Evolutionary conservation across 2,329 filamentous ascomycete genomes (phyloP).

Genomic region (Cladobotryum protrusum): DNA sequence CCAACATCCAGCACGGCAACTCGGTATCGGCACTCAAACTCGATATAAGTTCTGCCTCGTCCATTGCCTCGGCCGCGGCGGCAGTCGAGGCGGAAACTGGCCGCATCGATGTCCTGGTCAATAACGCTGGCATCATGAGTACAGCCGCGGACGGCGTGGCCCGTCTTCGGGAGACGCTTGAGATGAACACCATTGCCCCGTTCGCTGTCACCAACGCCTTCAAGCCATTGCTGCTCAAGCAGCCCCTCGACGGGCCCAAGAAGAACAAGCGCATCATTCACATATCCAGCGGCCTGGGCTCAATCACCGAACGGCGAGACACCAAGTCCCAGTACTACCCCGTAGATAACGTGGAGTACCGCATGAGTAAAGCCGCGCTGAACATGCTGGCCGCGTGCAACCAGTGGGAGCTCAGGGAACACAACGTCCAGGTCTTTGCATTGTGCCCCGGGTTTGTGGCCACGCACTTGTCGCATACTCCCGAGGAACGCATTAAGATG

Average conservation of each 20-base stretch:
- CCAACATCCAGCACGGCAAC: slow-evolving; percentile 49
- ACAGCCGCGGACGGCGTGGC: slow-evolving; percentile 29
- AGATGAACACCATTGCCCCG: slow-evolving; percentile 32
- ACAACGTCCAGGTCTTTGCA: slow-evolving; percentile 25
- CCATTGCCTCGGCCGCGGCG: slow-evolving; percentile 15
- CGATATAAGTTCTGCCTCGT: slow-evolving; percentile 19
- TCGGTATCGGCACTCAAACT: slow-evolving; percentile 39
- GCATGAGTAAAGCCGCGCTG: slow-evolving; percentile 31
- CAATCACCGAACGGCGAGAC: slow-evolving; percentile 20
- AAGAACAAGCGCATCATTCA: slow-evolving; percentile 23
- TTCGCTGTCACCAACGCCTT: slow-evolving; percentile 24
- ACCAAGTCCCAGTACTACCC: neutral
- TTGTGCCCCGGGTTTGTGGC: slow-evolving; percentile 30
- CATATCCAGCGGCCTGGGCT: slow-evolving; percentile 28
- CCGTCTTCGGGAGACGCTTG: slow-evolving; percentile 32
- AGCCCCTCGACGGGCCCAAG: slow-evolving; percentile 9
- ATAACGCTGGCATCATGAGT: slow-evolving; percentile 35
- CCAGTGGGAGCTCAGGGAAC: slow-evolving; percentile 19
- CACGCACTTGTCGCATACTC: slow-evolving; percentile 23
- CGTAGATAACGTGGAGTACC: slow-evolving; percentile 17
- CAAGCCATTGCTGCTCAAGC: slow-evolving; percentile 25
- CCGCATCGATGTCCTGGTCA: slow-evolving; percentile 30
- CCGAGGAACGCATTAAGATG: slow-evolving; percentile 9
- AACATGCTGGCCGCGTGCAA: slow-evolving; percentile 29
- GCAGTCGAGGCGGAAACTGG: slow-evolving; percentile 20